phyloP scores from a whole-genome alignment of 805 yeast species.

The Lachancea kluyveri region DNA sequence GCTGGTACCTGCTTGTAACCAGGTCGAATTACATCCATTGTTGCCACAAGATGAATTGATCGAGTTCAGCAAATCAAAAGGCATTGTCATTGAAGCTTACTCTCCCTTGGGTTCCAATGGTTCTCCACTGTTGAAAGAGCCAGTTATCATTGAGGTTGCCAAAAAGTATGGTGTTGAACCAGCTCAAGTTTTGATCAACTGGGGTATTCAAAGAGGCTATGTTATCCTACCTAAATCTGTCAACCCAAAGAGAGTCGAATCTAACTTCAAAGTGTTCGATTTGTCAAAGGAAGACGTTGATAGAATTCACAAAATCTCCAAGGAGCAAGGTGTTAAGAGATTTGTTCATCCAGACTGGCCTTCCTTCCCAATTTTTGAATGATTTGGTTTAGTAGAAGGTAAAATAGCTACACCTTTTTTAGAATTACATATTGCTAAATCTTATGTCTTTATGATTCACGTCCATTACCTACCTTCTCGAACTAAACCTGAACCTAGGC shows the following conservation, averaged over 20 bases:
- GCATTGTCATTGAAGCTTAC: constrained; percentile 63
- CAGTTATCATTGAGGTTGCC: constrained; percentile 38
- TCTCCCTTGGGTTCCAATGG: constrained; percentile 66
- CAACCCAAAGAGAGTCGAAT: constrained; percentile 37
- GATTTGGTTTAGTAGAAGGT: not conserved
- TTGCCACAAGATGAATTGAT: constrained; percentile 58
- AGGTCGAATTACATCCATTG: constrained; percentile 71
- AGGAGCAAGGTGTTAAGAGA: constrained; percentile 28
- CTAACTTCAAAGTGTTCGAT: constrained; percentile 29
- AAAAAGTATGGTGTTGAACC: constrained; percentile 35
- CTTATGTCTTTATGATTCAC: too few relatives aligned
- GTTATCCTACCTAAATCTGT: constrained; percentile 49
- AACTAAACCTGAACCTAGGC: constrained; percentile 32
- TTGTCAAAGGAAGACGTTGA: constrained; percentile 34
- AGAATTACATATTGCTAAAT: too few relatives aligned
- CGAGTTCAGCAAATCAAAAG: constrained; percentile 45
- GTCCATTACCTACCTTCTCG: constrained; percentile 13
- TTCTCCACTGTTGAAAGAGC: constrained; percentile 46
- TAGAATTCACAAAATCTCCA: constrained; percentile 23
- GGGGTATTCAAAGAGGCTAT: constrained; percentile 53
- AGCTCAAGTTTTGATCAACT: constrained; percentile 48
- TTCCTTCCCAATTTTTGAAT: constrained; percentile 18
- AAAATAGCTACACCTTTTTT: too few relatives aligned
- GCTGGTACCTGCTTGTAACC: constrained; percentile 63
- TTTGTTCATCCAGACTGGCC: constrained; percentile 22